phyloP scores from a whole-genome alignment of 2,329 filamentous ascomycete species.

The Pseudopyricularia cyperi region DNA sequence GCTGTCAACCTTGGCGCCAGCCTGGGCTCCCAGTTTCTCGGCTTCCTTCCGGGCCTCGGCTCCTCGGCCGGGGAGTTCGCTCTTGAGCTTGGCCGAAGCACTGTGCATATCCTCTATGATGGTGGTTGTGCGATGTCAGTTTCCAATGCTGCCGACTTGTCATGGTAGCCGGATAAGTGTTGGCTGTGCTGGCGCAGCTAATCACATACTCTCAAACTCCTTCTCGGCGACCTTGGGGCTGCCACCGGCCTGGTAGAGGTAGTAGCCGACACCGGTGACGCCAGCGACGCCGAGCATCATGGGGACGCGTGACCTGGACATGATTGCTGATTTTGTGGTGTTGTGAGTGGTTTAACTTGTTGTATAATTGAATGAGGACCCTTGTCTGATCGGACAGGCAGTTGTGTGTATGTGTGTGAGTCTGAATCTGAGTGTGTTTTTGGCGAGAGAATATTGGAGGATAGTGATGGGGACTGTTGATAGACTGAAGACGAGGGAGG shows the following conservation, averaged over 20 bases:
- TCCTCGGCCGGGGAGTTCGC: constrained; percentile 48
- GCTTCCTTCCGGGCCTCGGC: constrained; percentile 53
- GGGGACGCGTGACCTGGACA: constrained; percentile 34
- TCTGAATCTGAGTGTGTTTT: too few species aligned
- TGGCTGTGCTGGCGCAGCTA: neutral
- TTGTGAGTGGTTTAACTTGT: neutral
- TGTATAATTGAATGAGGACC: too few species aligned
- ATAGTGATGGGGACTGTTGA: too few species aligned
- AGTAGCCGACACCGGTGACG: constrained; percentile 67
- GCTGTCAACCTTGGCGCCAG: constrained; percentile 54
- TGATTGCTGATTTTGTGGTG: constrained; percentile 13
- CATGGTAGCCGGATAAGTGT: neutral
- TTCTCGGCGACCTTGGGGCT: constrained; percentile 72
- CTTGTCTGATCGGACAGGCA: too few species aligned
- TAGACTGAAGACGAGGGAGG: too few species aligned
- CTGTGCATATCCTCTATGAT: constrained; percentile 62
- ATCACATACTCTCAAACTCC: constrained; percentile 62
- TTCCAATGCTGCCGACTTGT: neutral
- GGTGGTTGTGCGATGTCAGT: neutral
- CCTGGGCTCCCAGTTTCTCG: constrained; percentile 45
- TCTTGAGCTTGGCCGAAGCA: constrained; percentile 52
- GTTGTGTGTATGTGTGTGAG: too few species aligned
- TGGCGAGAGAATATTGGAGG: too few species aligned
- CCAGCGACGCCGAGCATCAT: constrained; percentile 46
- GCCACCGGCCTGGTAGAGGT: constrained; percentile 80